These are phyloP conservation scores for Pseudogymnoascus sp. DNA, from an alignment of 2,329 filamentous ascomycete genomes.

Conservation along the genomic window DNA sequence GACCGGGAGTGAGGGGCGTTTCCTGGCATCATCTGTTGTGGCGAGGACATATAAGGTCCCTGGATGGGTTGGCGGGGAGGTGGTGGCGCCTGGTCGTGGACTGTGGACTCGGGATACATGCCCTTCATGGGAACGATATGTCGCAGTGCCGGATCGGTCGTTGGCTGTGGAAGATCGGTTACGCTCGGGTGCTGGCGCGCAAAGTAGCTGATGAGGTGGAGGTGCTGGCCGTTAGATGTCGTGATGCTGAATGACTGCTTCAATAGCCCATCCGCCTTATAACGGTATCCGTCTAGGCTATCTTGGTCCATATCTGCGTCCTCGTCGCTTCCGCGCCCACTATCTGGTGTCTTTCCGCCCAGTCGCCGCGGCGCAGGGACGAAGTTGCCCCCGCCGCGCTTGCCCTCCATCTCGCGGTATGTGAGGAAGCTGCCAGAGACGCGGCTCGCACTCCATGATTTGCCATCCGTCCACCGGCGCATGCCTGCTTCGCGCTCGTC, in stretches of 20 bases:
- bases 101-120: constrained; percentile 93
- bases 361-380: constrained; percentile 46
- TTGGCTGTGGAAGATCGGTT: constrained; percentile 69
- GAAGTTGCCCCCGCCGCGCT: constrained; percentile 72
- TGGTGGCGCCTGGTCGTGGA: constrained; percentile 75
- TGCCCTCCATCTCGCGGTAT: constrained; percentile 98
- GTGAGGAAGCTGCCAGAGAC: constrained; percentile 97
- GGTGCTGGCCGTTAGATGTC: constrained; percentile 78
- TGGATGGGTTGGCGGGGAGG: constrained; percentile 67
- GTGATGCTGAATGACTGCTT: constrained; percentile 99
- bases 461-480: constrained; percentile 96
- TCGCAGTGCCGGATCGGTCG: constrained; percentile 68
- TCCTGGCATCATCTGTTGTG: constrained; percentile 32
- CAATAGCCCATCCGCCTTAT: constrained; percentile 95
- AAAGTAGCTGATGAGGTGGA: constrained; percentile 97
- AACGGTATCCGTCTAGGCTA: constrained; percentile 78
- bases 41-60: constrained; percentile 35
- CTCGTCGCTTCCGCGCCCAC: constrained; percentile 71
- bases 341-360: constrained; percentile 73
- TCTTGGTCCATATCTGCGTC: constrained; percentile 64
- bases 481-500: constrained; percentile 97
- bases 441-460: constrained; percentile 96
- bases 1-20: constrained; percentile 31
- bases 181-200: constrained; percentile 67
- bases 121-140: constrained; percentile 83